Base-by-base conservation (phyloP, 192 early-diverging fungal species). In the Gaertneriomyces sp. region DNA sequence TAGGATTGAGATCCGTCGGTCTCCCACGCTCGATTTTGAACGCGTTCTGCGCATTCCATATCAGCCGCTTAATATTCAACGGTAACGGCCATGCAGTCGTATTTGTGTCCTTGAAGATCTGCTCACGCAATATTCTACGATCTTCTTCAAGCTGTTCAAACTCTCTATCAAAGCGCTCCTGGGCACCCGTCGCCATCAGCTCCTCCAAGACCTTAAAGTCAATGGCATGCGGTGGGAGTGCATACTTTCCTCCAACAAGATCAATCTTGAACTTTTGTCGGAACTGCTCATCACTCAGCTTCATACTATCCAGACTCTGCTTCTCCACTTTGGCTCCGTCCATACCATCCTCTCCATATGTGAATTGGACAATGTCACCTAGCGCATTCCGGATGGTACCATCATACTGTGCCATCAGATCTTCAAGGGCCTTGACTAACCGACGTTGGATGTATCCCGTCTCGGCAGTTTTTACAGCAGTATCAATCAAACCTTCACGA, bases 371-470 rank as follows among this genome's bases (percentile, higher is more conserved):
- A 45, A 99, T 83, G 66, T 94, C 88, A 19, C 94, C 94, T 25
- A 91, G 78, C 8, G 96, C 91, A 81, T 98, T 94, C 41, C 96
- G 87, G 17, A 98, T 90, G 41, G 96, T 96, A 54, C 94, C 94
- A 76, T 99, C 96, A 63, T 97, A 98, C 74, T 96, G 89, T 55
- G 93, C 93, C 90, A 93, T 94, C 25, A 96, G 87, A 82, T 97
- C 96, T 75, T 99, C 96, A 65, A 99, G 74, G 12, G 95, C 93
- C 81, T 99, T 99, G 58, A 99, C 89, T 61, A 99, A 77, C 78
- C 96, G 91, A 70, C 96, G 94, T 77, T 99, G 96, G 60, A 99
- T 96, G 74, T 99, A 99, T 33, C 96, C 96, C 2, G 96, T 96
- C 73, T 97, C 95, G n/a, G 96, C 95, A 14, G 95, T 83, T 80